These are phyloP conservation scores for Phyllostachys edulis DNA, from an alignment of 176 grass and related monocot genomes.

Conservation along the genomic window DNA sequence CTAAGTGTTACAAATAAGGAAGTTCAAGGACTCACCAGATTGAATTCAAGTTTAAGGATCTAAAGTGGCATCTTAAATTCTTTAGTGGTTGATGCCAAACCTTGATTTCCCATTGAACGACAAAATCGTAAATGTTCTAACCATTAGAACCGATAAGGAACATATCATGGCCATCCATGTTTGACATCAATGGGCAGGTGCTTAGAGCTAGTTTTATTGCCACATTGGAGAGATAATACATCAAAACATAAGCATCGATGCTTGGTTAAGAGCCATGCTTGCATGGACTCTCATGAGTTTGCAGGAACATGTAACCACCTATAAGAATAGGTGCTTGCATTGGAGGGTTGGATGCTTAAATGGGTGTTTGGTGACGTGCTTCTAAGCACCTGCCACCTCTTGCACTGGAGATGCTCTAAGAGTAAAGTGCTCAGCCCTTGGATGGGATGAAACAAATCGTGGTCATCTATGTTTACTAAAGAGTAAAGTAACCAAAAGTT, in stretches of 20 bases:
- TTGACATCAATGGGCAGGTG: no score
- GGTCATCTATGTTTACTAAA: neutral
- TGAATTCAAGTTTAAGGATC: neutral
- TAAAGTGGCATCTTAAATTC: neutral
- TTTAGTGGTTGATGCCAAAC: neutral
- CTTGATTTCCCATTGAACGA: neutral
- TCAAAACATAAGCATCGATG: neutral
- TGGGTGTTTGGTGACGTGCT: neutral
- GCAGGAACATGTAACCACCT: no score
- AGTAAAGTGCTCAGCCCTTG: neutral
- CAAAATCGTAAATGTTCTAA: neutral
- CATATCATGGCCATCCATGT: neutral
- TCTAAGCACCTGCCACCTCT: neutral
- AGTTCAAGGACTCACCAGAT: neutral
- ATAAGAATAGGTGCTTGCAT: neutral
- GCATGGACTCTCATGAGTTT: neutral
- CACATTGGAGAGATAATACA: neutral
- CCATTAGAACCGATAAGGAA: neutral
- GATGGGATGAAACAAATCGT: constrained; percentile 6
- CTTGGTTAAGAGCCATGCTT: neutral
- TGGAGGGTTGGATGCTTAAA: constrained; percentile 1
- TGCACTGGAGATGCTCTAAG: constrained; percentile 1
- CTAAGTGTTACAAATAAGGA: neutral
- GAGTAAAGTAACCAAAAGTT: neutral
- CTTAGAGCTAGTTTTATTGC: neutral